Percentiles rank a stretch among this genome's conserved stretches.
These are phyloP conservation scores for Deinandra increscens DNA, from an alignment of 129 eudicot genomes.

Conservation along the genomic window DNA sequence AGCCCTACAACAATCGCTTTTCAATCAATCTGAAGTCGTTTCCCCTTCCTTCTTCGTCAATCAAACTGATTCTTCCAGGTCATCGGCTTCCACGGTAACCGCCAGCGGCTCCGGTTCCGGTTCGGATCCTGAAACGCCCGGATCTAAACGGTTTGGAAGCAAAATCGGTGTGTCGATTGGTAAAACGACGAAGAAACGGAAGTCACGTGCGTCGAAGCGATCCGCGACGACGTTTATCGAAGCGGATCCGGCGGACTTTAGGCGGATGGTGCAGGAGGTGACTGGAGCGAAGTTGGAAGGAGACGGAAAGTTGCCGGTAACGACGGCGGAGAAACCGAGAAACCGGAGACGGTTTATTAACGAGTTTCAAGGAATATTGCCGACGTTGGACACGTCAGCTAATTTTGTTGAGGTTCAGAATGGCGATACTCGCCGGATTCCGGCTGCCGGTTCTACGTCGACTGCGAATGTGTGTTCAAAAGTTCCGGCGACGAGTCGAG, in stretches of 20 bases:
- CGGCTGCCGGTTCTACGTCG: slow-evolving; percentile 21
- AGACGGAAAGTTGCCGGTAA: slow-evolving; percentile 34
- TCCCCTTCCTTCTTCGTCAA: slow-evolving; percentile 3
- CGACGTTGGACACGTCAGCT: slow-evolving; percentile 78
- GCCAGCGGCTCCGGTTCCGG: slow-evolving; percentile 49
- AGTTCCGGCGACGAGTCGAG: slow-evolving; percentile 23
- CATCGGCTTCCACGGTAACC: slow-evolving; percentile 35
- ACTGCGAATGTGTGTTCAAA: neutral
- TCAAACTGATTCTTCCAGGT: slow-evolving; percentile 5
- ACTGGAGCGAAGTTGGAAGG: slow-evolving; percentile 53
- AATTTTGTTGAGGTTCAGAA: slow-evolving; percentile 45
- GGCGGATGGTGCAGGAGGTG: slow-evolving; percentile 93
- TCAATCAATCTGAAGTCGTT: slow-evolving; percentile 7
- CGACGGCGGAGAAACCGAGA: slow-evolving; percentile 45
- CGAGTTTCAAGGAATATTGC: slow-evolving; percentile 43
- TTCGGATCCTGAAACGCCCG: slow-evolving; percentile 49
- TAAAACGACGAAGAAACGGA: slow-evolving; percentile 44
- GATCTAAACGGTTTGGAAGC: slow-evolving; percentile 31
- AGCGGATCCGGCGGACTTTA: slow-evolving; percentile 73
- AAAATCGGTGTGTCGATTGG: slow-evolving; percentile 17
- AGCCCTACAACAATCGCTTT: slow-evolving; percentile 58
- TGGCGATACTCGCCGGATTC: slow-evolving; percentile 1
- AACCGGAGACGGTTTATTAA: slow-evolving; percentile 46
- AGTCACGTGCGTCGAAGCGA: slow-evolving; percentile 67
- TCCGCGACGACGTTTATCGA: slow-evolving; percentile 69